Base-by-base conservation (phyloP, 1,139 yeast species). In the Yamadazyma kanchanaburiensis region DNA sequence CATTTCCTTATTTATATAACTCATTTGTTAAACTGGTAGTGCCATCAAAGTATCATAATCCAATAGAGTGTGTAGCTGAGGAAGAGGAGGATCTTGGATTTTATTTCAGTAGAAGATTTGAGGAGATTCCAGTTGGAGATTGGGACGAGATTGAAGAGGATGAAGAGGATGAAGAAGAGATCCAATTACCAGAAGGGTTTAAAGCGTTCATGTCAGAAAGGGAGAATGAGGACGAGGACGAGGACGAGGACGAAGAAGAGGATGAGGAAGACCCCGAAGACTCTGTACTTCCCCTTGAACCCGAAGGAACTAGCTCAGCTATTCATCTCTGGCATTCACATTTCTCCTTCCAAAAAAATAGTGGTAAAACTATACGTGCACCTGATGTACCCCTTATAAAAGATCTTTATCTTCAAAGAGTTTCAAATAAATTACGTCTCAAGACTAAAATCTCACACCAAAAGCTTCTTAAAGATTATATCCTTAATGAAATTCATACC, bases 361-460 rank as follows among this genome's bases (percentile, higher is more conserved):
- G 80, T 22, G 95, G 95, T 0, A 61, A 55, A 18, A 86, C 72
- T 47, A 77, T 76, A 0, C 70, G 97, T 43, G 94, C 97, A 0
- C 86, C 91, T 51, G 98, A 94, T 58, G 94, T 88, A 5, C 78
- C 96, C 0, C 55, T 94, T 4, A 69, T 86, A 10, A 91, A 91
- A 52, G 64, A 71, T 17, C 88, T 96, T 95, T 88, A 85, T 46
- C 57, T 74, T 27, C 81, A 84, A 38, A 86, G 80, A 32, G 77
- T 89, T 0, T 68, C 76, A 5, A 54, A 55, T 5, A 73, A 71
- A 3, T 68, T 70, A 33, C 87, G 89, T 0, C 71, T 79, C 11
- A 91, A 91, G 49, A 88, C 84, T 0, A 74, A 88, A 22, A 76
- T 88, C 1, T 89, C 97, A 0, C 82, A 88, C 51, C 97, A 91